These are phyloP conservation scores for Royoungia palumana DNA, from an alignment of 768 basidiomycete species.

Conservation along the genomic window DNA sequence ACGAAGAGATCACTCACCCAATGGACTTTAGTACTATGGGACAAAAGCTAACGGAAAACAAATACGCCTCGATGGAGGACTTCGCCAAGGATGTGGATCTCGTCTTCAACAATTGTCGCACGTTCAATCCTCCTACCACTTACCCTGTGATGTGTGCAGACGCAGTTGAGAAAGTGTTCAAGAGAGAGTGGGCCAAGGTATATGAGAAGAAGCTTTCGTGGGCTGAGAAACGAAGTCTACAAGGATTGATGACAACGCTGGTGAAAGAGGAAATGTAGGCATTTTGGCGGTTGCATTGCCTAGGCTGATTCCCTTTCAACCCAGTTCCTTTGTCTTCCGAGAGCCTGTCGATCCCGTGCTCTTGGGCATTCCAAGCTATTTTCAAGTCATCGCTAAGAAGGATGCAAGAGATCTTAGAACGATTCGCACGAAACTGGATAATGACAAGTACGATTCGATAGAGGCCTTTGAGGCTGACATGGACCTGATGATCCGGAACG, in stretches of 20 bases:
- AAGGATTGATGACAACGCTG: conserved; percentile 64
- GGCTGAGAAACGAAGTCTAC: conserved; percentile 77
- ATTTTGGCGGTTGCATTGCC: neutral
- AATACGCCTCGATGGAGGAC: conserved; percentile 78
- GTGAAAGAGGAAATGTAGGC: conserved; percentile 65
- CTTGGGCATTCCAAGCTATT: conserved; percentile 84
- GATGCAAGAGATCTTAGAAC: conserved; percentile 84
- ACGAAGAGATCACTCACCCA: conserved; percentile 85
- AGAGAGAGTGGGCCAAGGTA: conserved; percentile 82
- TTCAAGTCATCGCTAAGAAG: conserved; percentile 78
- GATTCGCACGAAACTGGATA: conserved; percentile 77
- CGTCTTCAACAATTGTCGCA: conserved; percentile 84
- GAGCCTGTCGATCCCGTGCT: conserved; percentile 86
- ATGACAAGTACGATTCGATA: conserved; percentile 75
- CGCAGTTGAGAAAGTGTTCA: conserved; percentile 68
- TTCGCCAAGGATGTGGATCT: conserved; percentile 79
- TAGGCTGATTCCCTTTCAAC: neutral
- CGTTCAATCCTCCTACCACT: conserved; percentile 85
- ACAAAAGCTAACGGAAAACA: conserved; percentile 58
- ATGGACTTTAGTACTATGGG: conserved; percentile 92
- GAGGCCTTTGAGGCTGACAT: conserved; percentile 84
- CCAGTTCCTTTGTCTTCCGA: conserved; percentile 73
- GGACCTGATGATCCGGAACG: conserved; percentile 84
- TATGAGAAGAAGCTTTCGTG: conserved; percentile 69
- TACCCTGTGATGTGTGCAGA: conserved; percentile 72